These are phyloP conservation scores for Isabelozyma heimii DNA, from an alignment of 805 yeast species.

Conservation along the genomic window DNA sequence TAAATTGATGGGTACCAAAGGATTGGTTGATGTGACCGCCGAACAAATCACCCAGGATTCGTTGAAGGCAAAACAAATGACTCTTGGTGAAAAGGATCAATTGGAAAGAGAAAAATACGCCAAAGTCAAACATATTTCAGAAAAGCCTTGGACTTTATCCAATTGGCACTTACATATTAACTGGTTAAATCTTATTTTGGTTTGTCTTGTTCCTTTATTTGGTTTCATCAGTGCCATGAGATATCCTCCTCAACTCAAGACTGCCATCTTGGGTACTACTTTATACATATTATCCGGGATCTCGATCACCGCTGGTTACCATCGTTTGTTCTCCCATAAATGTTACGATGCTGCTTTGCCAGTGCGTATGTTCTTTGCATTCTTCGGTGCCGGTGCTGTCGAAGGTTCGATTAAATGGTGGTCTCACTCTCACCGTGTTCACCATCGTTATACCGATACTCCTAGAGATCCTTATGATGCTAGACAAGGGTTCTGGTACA, in stretches of 20 bases:
- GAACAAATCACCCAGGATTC: conserved; percentile 56
- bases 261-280: conserved; percentile 51
- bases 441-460: conserved; percentile 85
- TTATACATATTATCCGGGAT: conserved; percentile 63
- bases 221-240: conserved; percentile 48
- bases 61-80: conserved; percentile 28
- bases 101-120: conserved; percentile 38
- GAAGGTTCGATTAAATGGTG: conserved; percentile 90
- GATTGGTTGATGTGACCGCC: conserved; percentile 65
- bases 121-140: conserved; percentile 59
- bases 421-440: conserved; percentile 83
- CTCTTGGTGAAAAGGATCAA: conserved; percentile 35
- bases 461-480: conserved; percentile 84
- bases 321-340: conserved; percentile 76
- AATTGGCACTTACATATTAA: conserved; percentile 77
- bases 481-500: conserved; percentile 77
- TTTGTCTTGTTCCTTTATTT: conserved; percentile 53
- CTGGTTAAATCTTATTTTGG: conserved; percentile 72
- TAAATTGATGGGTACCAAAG: conserved; percentile 76
- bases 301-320: conserved; percentile 84
- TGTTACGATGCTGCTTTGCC: conserved; percentile 64
- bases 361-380: conserved; percentile 61
- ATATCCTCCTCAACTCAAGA: conserved; percentile 49
- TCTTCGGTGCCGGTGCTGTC: conserved; percentile 79
- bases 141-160: conserved; percentile 69